Evolutionary conservation across 2,329 filamentous ascomycete genomes (phyloP), one percentile per base, ranked within the genome.

Genomic region (Rhynchosporium agropyri): DNA sequence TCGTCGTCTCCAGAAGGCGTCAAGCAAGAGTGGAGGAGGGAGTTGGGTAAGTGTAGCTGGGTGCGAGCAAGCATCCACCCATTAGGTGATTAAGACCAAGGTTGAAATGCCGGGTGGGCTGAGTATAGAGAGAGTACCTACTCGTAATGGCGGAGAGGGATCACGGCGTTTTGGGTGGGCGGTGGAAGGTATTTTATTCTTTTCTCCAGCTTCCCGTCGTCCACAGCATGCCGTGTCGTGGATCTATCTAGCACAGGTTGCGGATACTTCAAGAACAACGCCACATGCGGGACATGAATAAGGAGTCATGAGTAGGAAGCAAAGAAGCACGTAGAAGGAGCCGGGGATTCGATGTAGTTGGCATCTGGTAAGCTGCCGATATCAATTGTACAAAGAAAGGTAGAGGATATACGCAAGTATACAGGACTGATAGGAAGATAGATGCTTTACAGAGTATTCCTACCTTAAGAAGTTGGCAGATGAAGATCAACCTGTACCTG

Each of bases 181-280:
- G 13, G 58, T 13, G 20, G 42, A n/a, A 28, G 49, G n/a, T 20
- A 46, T 36, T 51, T 51, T 51, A 13, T 26, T 53, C 49, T 10
- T 38, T 38, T 53, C 49, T 53, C 49, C 49, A 53, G 31, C 31
- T 36, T 53, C 15, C 31, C 12, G 9, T n/a, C 31, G 15, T 10
- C 43, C 59, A 36, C 50, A 60, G 42, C 46, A 60, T 57, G 49
- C 56, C 45, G 60, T 56, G 62, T 60, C 60, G 57, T 62, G 57
- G 45, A 60, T 43, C 40, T 12, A 26, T 43, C 40, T 12, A 26
- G 5, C 13, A 13, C 42, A 36, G 55, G 31, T 31, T 51, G 48
- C 31, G 48, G 45, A 50, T 40, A 40, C 53, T 61, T 61, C 63
- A 54, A 56, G 60, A 33, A 55, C 42, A 50, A 51, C n/a, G 28